Percentiles rank a stretch among this genome's conserved stretches.
phyloP scores from a whole-genome alignment of 2,329 filamentous ascomycete species.

The Biscogniauxia sp. region DNA sequence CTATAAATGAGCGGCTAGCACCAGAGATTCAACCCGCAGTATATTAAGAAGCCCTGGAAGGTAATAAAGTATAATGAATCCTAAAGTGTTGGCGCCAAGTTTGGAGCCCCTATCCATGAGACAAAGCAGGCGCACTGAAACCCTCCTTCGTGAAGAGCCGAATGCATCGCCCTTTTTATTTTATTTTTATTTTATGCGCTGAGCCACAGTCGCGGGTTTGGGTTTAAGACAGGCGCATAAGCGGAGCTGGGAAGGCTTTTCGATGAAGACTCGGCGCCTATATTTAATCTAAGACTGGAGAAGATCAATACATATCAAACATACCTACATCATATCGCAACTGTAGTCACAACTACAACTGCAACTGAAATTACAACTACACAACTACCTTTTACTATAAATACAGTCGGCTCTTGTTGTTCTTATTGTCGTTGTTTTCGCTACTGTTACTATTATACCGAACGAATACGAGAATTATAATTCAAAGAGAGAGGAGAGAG shows the following conservation, averaged over 20 bases:
- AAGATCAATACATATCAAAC: not conserved
- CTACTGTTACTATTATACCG: too few species aligned
- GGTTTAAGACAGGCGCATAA: conserved; percentile 10
- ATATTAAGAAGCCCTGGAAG: not conserved
- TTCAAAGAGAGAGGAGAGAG: too few species aligned
- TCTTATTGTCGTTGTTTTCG: too few species aligned
- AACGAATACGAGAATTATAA: too few species aligned
- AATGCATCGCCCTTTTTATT: conserved; percentile 3
- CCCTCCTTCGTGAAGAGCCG: not conserved
- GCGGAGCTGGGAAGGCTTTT: conserved; percentile 5
- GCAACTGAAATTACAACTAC: too few species aligned
- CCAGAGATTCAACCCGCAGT: not conserved
- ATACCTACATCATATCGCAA: not conserved
- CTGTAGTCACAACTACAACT: too few species aligned
- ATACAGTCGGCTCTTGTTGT: too few species aligned
- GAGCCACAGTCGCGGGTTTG: conserved; percentile 14
- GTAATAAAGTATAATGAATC: not conserved
- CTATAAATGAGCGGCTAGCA: not conserved
- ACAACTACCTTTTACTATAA: too few species aligned
- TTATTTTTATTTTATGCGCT: conserved; percentile 4
- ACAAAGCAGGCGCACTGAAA: not conserved
- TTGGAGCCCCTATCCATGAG: not conserved
- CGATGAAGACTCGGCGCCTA: conserved; percentile 2
- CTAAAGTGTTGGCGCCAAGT: not conserved
- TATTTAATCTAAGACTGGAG: conserved; percentile 1